Evolutionary conservation across 495 filamentous ascomycete species (phyloP).

Genomic region (Lindgomyces ingoldianus): DNA sequence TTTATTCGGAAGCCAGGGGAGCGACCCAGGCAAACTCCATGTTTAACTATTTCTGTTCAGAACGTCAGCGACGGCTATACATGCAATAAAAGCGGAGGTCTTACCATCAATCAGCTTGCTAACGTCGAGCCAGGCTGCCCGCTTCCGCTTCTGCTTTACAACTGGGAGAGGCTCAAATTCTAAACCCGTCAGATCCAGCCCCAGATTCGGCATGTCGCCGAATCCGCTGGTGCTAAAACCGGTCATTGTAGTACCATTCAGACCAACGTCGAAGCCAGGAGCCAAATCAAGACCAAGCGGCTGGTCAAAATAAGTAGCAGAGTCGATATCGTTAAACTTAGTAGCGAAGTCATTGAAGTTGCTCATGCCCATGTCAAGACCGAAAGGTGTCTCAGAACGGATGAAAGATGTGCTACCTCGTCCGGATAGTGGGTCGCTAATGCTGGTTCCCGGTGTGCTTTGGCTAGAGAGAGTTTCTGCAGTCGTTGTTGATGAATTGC

Average conservation of each 20-base stretch:
- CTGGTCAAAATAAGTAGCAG: constrained; percentile 23
- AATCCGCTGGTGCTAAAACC: constrained; percentile 7
- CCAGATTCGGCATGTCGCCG: constrained; percentile 18
- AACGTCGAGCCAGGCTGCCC: constrained; percentile 42
- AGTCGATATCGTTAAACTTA: constrained; percentile 11
- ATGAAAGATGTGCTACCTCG: background rate
- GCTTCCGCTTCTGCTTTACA: constrained; percentile 27
- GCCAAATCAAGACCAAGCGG: constrained; percentile 34
- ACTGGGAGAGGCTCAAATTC: constrained; percentile 1
- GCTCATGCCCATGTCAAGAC: constrained; percentile 25
- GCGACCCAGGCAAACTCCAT: constrained; percentile 61
- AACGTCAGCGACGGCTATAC: constrained; percentile 6
- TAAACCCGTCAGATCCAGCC: constrained; percentile 25
- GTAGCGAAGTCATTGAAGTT: background rate
- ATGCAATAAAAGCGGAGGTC: constrained; percentile 30
- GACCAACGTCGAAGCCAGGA: constrained; percentile 13
- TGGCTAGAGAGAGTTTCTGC: background rate
- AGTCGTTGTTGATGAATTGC: constrained; percentile 5
- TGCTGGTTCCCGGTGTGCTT: background rate
- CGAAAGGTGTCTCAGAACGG: constrained; percentile 22
- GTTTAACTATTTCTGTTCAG: constrained; percentile 50
- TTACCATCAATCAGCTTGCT: constrained; percentile 42
- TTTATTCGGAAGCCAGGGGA: constrained; percentile 59
- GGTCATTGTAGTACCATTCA: background rate
- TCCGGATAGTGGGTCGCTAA: background rate